Percentiles rank a stretch among this genome's conserved stretches.
Evolutionary conservation across 148 eudicot species (phyloP).

Genomic region (Beta vulgaris): DNA sequence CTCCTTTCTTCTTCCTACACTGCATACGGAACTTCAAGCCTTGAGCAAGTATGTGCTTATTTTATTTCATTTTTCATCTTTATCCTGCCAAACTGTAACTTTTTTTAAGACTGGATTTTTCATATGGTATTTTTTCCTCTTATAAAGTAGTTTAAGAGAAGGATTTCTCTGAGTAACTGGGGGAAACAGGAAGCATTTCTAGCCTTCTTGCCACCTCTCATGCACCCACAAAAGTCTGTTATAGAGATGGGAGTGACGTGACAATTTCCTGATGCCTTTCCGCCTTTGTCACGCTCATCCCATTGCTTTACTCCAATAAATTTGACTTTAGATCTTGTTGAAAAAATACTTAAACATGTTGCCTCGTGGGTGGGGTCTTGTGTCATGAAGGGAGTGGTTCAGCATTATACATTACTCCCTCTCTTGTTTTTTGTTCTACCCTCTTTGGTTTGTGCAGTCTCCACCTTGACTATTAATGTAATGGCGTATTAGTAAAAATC

Average conservation of each 20-base stretch:
- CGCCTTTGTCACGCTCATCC: not conserved
- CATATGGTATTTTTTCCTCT: not conserved
- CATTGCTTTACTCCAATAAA: not conserved
- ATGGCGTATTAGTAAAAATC: too few relatives aligned
- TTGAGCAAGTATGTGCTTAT: slow-evolving; percentile 58
- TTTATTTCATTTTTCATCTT: not conserved
- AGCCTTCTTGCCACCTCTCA: not conserved
- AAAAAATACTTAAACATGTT: not conserved
- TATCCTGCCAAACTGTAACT: slow-evolving; percentile 1
- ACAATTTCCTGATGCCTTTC: not conserved
- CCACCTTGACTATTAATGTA: too few relatives aligned
- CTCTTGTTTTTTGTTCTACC: too few relatives aligned
- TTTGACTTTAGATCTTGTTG: not conserved
- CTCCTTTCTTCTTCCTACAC: slow-evolving; percentile 87
- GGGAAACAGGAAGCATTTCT: not conserved
- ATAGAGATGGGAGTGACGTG: not conserved
- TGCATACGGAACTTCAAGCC: slow-evolving; percentile 87
- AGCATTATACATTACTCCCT: too few relatives aligned
- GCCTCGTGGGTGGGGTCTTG: not conserved
- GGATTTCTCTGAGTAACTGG: too few relatives aligned
- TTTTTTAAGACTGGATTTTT: not conserved
- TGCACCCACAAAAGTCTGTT: not conserved
- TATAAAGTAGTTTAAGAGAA: not conserved
- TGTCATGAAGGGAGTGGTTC: not conserved
- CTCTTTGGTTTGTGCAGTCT: too few relatives aligned